phyloP scores from a whole-genome alignment of 2,329 filamentous ascomycete genomes.

The Exophiala lecanii-corni region DNA sequence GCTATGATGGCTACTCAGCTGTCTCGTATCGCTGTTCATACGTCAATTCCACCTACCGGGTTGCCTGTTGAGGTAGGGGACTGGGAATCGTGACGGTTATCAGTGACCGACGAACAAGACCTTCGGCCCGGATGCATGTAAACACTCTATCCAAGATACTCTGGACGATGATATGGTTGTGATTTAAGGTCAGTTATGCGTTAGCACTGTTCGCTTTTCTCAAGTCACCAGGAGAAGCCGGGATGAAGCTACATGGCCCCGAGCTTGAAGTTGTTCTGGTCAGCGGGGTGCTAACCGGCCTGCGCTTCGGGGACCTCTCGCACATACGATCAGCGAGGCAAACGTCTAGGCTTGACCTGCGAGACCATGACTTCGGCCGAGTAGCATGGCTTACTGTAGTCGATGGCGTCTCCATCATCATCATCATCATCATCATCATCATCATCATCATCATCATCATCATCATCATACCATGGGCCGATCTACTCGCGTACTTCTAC shows the following conservation, averaged over 20 bases:
- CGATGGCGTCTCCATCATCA: too few relatives aligned
- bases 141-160: slow-evolving; percentile 1
- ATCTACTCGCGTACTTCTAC: too few relatives aligned
- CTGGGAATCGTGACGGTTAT: slow-evolving; percentile 6
- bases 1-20: slow-evolving; percentile 9
- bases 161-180: neutral
- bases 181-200: neutral
- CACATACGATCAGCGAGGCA: too few relatives aligned
- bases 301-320: too few relatives aligned
- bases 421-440: too few relatives aligned
- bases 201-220: neutral
- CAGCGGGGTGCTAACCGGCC: neutral
- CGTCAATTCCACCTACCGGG: slow-evolving; percentile 8
- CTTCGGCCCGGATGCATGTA: neutral
- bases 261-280: neutral
- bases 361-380: too few relatives aligned
- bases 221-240: neutral
- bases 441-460: too few relatives aligned
- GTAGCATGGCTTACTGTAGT: too few relatives aligned
- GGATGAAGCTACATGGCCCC: neutral
- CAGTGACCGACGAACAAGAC: slow-evolving; percentile 1
- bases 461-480: too few relatives aligned
- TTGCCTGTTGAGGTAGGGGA: slow-evolving; percentile 7
- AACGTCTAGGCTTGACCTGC: too few relatives aligned
- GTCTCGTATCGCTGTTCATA: slow-evolving; percentile 11